Conservation (phyloP, 208 protist species). For the Angomonas deanei region DNA sequence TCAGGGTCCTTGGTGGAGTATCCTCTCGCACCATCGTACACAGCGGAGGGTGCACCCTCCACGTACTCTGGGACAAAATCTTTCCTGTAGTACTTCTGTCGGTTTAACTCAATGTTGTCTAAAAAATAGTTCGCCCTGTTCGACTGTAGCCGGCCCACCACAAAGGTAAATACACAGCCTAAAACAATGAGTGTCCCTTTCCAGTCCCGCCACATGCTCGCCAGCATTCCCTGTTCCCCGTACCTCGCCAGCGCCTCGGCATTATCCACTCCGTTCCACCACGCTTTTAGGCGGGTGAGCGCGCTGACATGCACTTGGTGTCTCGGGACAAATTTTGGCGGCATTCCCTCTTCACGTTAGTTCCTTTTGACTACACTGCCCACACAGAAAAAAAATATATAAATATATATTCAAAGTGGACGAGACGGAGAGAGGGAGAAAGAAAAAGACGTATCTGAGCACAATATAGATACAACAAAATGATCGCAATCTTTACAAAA, state of each 20-base stretch:
- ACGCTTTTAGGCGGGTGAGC: conserved; percentile 62
- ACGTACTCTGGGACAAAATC: conserved; percentile 76
- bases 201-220: conserved; percentile 77
- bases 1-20: conserved; percentile 59
- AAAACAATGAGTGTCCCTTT: conserved; percentile 42
- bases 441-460: background rate
- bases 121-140: conserved; percentile 66
- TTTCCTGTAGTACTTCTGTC: conserved; percentile 62
- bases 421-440: background rate
- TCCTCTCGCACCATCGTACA: conserved; percentile 68
- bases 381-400: background rate
- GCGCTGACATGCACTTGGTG: conserved; percentile 36
- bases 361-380: background rate
- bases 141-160: conserved; percentile 44
- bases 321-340: conserved; percentile 20
- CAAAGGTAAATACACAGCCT: conserved; percentile 31
- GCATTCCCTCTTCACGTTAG: conserved; percentile 16
- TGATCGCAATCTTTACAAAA: too few species aligned
- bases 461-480: background rate
- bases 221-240: conserved; percentile 51
- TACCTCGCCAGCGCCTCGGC: conserved; percentile 55
- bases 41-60: conserved; percentile 31
- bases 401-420: background rate
- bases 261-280: conserved; percentile 74
- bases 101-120: conserved; percentile 86